phyloP scores from a whole-genome alignment of 2,329 filamentous ascomycete genomes.

The Colletotrichum navitas region DNA sequence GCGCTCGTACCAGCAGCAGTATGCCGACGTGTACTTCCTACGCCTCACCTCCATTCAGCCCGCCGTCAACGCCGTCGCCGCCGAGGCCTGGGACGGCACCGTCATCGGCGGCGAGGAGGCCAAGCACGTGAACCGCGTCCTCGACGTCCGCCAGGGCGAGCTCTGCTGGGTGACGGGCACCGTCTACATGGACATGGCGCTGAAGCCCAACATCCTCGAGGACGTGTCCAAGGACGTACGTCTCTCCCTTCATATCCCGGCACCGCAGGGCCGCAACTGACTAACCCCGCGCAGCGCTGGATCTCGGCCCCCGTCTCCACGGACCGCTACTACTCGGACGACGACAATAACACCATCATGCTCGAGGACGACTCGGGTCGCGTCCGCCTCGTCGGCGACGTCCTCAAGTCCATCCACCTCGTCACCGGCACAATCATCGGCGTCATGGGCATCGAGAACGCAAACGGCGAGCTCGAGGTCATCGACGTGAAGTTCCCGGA shows the following conservation, averaged over 20 bases:
- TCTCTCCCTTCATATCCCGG: constrained; percentile 35
- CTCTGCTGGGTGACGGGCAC: constrained; percentile 96
- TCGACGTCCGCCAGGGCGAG: constrained; percentile 95
- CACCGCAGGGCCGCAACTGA: no score
- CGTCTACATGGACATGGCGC: constrained; percentile 95
- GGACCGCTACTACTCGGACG: constrained; percentile 79
- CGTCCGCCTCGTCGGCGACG: constrained; percentile 79
- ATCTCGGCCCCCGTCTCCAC: constrained; percentile 84
- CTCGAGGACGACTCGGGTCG: constrained; percentile 96
- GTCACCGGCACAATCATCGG: constrained; percentile 95
- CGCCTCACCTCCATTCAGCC: constrained; percentile 90
- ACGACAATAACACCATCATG: constrained; percentile 78
- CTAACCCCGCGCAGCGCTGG: constrained; percentile 76
- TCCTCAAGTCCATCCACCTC: constrained; percentile 76
- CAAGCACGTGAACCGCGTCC: constrained; percentile 83
- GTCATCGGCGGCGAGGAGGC: constrained; percentile 83
- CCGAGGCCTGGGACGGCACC: constrained; percentile 81
- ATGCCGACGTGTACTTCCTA: constrained; percentile 97
- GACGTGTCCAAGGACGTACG: constrained; percentile 92
- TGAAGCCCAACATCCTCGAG: constrained; percentile 96
- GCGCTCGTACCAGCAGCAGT: constrained; percentile 91
- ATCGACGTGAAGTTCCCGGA: constrained; percentile 92
- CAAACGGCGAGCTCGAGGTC: constrained; percentile 91
- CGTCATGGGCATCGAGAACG: constrained; percentile 94
- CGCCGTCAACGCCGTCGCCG: constrained; percentile 79